Percentiles rank a stretch among this genome's conserved stretches.
phyloP scores from a whole-genome alignment of 352 stramenopile species.

The Globisporangium irregulare region DNA sequence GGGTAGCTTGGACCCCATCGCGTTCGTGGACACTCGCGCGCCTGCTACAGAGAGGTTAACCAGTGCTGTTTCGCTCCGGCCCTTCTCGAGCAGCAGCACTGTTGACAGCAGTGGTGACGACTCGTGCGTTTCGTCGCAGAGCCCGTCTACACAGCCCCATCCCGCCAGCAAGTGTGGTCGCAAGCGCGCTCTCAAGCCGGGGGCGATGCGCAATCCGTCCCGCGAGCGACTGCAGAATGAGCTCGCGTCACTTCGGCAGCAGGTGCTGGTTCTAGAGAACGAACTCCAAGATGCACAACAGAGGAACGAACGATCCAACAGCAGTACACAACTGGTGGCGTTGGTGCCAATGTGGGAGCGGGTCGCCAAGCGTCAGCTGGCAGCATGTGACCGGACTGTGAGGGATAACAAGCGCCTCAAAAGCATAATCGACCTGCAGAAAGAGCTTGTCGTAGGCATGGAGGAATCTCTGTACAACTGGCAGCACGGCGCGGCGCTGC shows the following conservation, averaged over 20 bases:
- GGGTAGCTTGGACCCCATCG: constrained; percentile 10
- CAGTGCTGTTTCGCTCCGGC: background rate
- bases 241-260: constrained; percentile 20
- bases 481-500: background rate
- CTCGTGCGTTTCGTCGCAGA: background rate
- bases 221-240: constrained; percentile 23
- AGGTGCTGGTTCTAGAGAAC: constrained; percentile 21
- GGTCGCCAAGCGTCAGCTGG: constrained; percentile 14
- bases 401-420: constrained; percentile 14
- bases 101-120: background rate
- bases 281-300: constrained; percentile 13
- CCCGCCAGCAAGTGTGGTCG: background rate
- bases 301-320: background rate
- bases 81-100: background rate
- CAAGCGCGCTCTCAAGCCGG: background rate
- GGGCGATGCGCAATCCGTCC: background rate
- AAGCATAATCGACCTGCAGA: constrained; percentile 10
- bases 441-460: constrained; percentile 3
- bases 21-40: constrained; percentile 18
- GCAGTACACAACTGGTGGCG: background rate
- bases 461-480: constrained; percentile 13
- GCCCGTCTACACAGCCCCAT: background rate
- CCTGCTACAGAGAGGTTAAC: background rate
- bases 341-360: constrained; percentile 2
- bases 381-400: background rate